These are phyloP conservation scores for Hymenoscyphus fructigenus DNA, from an alignment of 2,329 filamentous ascomycete genomes.

Conservation along the genomic window DNA sequence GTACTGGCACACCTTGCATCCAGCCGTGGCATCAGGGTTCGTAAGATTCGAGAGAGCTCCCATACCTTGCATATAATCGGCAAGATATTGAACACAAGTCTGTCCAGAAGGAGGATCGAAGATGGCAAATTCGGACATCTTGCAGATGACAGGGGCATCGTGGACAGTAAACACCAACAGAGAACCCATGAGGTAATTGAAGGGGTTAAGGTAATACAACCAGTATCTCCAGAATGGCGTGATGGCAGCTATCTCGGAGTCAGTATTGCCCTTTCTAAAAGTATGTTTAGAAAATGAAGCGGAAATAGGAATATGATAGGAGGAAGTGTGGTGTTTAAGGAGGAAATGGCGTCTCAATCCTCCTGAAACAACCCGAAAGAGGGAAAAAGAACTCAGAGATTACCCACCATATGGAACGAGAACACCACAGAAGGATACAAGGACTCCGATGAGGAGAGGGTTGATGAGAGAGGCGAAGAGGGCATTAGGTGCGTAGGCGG, in stretches of 20 bases:
- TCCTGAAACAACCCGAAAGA: too few relatives aligned
- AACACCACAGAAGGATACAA: slow-evolving; percentile 73
- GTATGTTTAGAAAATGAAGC: too few relatives aligned
- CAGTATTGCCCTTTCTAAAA: too few relatives aligned
- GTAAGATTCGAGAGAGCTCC: slow-evolving; percentile 52
- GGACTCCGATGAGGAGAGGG: slow-evolving; percentile 53
- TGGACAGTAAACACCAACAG: slow-evolving; percentile 54
- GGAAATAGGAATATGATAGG: too few relatives aligned
- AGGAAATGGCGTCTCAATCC: too few relatives aligned
- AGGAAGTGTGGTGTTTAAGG: too few relatives aligned
- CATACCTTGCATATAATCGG: slow-evolving; percentile 47
- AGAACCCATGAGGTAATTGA: slow-evolving; percentile 59
- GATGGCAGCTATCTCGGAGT: slow-evolving; percentile 42
- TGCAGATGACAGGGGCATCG: slow-evolving; percentile 48
- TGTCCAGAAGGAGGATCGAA: slow-evolving; percentile 46
- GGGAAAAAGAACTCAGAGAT: too few relatives aligned
- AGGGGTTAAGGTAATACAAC: slow-evolving; percentile 58
- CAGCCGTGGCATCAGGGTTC: slow-evolving; percentile 56
- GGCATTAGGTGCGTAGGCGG: slow-evolving; percentile 60
- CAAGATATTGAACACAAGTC: slow-evolving; percentile 58
- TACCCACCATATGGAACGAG: slow-evolving; percentile 69
- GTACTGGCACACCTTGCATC: slow-evolving; percentile 63
- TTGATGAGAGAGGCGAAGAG: slow-evolving; percentile 59
- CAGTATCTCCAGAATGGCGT: slow-evolving; percentile 60
- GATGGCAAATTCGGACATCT: slow-evolving; percentile 47